Evolutionary conservation across 257 asterid species (phyloP), one percentile per base, ranked within the genome.

Genomic region (Gentiana straminea): DNA sequence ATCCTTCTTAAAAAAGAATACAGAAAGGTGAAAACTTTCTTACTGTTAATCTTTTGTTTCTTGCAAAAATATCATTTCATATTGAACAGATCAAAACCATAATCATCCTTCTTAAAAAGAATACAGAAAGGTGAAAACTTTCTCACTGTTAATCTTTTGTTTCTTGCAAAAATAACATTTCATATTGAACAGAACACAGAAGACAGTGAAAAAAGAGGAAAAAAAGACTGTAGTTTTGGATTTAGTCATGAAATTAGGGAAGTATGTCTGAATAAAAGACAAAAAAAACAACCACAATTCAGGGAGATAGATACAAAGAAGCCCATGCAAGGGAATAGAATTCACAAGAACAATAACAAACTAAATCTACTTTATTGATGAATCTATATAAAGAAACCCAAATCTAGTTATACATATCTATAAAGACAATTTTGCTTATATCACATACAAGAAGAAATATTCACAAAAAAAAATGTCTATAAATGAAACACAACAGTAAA

Each of bases 241-340:
- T 10, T 41, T 8, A 39, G 46, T 5, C 9, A 41, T 41, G 46
- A 41, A 41, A 41, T 41, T 41, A 41, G 46, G 44, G 61, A 69
- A 57, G 55, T 68, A 57, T 61, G 84, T 70, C 75, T 59, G 64
- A 24, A 7, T 54, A 75, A 57, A 71, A 71, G 84, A 79, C 86
- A 81, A 79, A 76, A 24, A 24, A 55, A 24, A 24, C 58, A 36
- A 76, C 82, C 70, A 55, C 58, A 67, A 62, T 64, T 77, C 64
- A 56, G 86, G 77, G 53, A 54, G 37, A 61, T 13, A 64, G 79
- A 66, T 49, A 52, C 11, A 50, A 39, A 57, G 52, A 68, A 55
- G 73, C 63, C 72, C 68, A 62, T 69, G 43, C 15, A 36, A 49
- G 62, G 71, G 43, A 75, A 66, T 44, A 52, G 32, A 32, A 36